Evolutionary conservation across 768 basidiomycete genomes (phyloP).

Genomic region (Tubosaeta sp.): DNA sequence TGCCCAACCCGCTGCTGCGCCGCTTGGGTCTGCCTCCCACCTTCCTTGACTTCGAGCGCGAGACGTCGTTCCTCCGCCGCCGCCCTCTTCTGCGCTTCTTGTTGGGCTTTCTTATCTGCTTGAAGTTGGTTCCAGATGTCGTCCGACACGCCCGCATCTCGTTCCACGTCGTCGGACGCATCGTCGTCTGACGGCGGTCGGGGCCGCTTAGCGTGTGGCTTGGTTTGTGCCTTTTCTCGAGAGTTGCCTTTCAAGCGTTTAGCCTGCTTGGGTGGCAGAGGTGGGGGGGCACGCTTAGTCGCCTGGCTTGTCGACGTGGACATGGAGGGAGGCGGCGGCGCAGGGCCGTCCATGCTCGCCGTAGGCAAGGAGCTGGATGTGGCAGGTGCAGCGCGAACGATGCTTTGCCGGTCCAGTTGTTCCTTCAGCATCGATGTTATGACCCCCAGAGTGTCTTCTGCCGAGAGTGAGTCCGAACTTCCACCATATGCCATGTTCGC

Average conservation of each 20-base stretch:
- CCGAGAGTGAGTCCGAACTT: constrained; percentile 21
- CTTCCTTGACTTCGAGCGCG: constrained; percentile 14
- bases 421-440: constrained; percentile 20
- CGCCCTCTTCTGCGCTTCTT: constrained; percentile 15
- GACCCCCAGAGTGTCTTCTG: constrained; percentile 28
- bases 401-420: constrained; percentile 17
- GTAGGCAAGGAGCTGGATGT: constrained; percentile 11
- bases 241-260: too few species aligned
- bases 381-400: neutral
- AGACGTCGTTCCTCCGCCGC: constrained; percentile 19
- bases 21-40: constrained; percentile 7
- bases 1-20: constrained; percentile 10
- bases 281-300: constrained; percentile 20
- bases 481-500: constrained; percentile 18
- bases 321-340: constrained; percentile 20
- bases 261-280: constrained; percentile 15
- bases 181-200: constrained; percentile 2
- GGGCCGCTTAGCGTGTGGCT: neutral
- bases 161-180: constrained; percentile 17
- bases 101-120: constrained; percentile 28
- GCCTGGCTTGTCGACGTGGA: constrained; percentile 15
- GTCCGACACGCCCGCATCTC: constrained; percentile 54
- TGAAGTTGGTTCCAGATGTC: constrained; percentile 50
- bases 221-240: neutral
- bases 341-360: constrained; percentile 18